Conservation (phyloP, 495 filamentous ascomycete species). For the Podospora pseudopauciseta region DNA sequence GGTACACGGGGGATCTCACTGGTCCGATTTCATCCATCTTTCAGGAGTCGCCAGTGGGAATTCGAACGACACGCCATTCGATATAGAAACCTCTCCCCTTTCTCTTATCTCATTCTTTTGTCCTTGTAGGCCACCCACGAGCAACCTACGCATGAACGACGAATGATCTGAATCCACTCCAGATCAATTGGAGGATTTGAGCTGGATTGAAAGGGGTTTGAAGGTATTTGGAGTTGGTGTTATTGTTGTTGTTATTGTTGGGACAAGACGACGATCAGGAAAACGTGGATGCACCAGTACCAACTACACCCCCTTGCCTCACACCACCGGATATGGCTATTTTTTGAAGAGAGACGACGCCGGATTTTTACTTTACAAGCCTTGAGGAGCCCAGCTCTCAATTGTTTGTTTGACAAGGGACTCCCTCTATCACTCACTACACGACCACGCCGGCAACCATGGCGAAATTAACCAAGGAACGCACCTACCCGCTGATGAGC, state of each 20-base stretch:
- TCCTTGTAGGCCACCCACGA: not conserved
- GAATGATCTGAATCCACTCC: not conserved
- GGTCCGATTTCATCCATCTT: not conserved
- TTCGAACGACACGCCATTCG: not conserved
- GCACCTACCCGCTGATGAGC: constrained; percentile 47
- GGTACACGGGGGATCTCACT: not conserved
- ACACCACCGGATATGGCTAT: no score
- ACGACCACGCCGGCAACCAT: not conserved
- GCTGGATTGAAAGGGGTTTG: not conserved
- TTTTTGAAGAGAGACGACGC: no score
- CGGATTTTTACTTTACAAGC: no score
- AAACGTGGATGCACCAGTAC: no score
- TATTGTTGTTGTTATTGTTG: no score
- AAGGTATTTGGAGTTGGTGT: not conserved
- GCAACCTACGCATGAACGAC: not conserved
- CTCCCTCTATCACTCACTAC: no score
- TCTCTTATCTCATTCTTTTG: not conserved
- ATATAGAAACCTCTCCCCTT: not conserved
- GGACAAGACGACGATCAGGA: no score
- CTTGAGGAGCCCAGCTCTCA: no score
- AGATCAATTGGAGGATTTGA: not conserved
- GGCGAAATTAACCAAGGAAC: not conserved
- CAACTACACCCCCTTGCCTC: no score
- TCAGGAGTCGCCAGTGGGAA: not conserved
- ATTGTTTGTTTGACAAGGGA: no score